These are phyloP conservation scores for Phellopilus nigrolimitatus DNA, from an alignment of 1,284 basidiomycete genomes.

Conservation along the genomic window DNA sequence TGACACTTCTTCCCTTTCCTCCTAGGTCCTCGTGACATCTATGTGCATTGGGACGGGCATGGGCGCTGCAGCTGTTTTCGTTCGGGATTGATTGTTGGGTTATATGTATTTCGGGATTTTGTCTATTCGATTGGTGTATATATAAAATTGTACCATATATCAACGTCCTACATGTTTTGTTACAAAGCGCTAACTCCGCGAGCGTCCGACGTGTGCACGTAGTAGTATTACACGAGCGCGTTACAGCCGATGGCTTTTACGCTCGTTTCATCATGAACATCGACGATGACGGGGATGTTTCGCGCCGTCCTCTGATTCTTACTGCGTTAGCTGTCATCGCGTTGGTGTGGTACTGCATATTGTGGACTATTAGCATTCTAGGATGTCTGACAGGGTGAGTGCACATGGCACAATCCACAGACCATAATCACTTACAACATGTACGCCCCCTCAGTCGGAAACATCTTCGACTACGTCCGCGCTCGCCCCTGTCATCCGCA, in stretches of 20 bases:
- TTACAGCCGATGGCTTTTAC: background rate
- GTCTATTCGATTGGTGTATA: too few species aligned
- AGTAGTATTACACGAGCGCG: too few species aligned
- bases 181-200: too few species aligned
- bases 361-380: conserved; percentile 75
- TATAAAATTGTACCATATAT: too few species aligned
- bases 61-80: conserved; percentile 78
- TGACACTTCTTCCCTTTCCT: too few species aligned
- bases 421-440: conserved; percentile 19
- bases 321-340: conserved; percentile 40
- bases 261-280: conserved; percentile 7
- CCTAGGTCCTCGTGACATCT: conserved; percentile 74
- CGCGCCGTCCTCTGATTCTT: conserved; percentile 1
- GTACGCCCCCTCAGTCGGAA: conserved; percentile 35
- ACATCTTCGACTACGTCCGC: conserved; percentile 62
- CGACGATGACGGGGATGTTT: conserved; percentile 1
- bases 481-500: conserved; percentile 57
- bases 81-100: conserved; percentile 42
- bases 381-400: conserved; percentile 79
- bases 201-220: too few species aligned
- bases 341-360: conserved; percentile 62
- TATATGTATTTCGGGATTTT: too few species aligned
- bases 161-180: conserved; percentile 2
- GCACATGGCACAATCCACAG: background rate
- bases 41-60: conserved; percentile 89